Conservation (phyloP, 78 protist species). For the Dictyostelium intermedium region DNA sequence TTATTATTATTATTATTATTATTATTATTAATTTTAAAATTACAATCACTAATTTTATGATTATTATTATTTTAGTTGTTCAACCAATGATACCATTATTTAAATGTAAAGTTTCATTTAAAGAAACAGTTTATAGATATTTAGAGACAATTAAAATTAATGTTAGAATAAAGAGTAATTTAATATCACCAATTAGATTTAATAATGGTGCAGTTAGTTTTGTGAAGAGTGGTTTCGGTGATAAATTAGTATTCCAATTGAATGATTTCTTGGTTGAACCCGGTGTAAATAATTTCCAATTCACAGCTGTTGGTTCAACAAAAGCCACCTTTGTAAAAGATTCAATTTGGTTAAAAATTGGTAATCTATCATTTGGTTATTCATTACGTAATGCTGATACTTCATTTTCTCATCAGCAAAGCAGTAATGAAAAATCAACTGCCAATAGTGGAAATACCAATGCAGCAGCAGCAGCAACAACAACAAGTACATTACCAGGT, state of each 20-base stretch:
- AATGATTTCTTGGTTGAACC: conserved; percentile 39
- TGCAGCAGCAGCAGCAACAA: no score
- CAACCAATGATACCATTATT: conserved; percentile 56
- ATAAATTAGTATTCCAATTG: conserved; percentile 19
- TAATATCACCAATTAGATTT: not conserved
- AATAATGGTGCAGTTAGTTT: conserved; percentile 30
- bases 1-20: not conserved
- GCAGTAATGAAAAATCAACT: no score
- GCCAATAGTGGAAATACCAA: no score
- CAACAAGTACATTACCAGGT: not conserved
- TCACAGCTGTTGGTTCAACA: not conserved
- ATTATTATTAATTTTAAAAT: no score
- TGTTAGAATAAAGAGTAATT: conserved; percentile 18
- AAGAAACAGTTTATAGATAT: conserved; percentile 36
- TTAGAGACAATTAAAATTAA: conserved; percentile 38
- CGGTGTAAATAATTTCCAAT: conserved; percentile 29
- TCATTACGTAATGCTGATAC: conserved; percentile 10
- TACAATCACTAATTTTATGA: not conserved
- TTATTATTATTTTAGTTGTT: not conserved
- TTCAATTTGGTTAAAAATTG: conserved; percentile 45
- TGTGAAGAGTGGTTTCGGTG: not conserved
- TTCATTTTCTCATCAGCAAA: not conserved
- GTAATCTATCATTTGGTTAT: conserved; percentile 34
- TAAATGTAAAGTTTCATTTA: conserved; percentile 12
- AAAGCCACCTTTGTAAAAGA: conserved; percentile 60